Evolutionary conservation across 2,329 filamentous ascomycete genomes (phyloP).

Genomic region (Fusarium zealandicum): DNA sequence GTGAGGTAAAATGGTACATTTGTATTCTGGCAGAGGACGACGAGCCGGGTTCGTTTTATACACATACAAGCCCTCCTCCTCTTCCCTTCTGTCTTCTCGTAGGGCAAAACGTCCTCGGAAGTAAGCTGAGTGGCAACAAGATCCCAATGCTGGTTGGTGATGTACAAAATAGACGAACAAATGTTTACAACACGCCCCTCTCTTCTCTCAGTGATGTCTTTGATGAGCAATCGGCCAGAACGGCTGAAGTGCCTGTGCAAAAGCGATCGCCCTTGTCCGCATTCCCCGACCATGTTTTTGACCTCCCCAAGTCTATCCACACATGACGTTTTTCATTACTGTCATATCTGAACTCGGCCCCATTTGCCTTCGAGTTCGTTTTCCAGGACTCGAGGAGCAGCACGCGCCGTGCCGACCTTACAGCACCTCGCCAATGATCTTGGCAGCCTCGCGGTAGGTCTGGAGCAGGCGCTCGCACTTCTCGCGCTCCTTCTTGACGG

Average conservation of each 20-base stretch:
- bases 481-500: slow-evolving; percentile 95
- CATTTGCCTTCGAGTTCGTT: slow-evolving; percentile 11
- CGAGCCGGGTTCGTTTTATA: slow-evolving; percentile 40
- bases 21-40: slow-evolving; percentile 40
- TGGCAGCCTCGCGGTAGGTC: slow-evolving; percentile 96
- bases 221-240: slow-evolving; percentile 15
- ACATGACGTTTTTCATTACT: slow-evolving; percentile 29
- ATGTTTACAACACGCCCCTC: slow-evolving; percentile 35
- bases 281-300: slow-evolving; percentile 19
- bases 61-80: slow-evolving; percentile 37
- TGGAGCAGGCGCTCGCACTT: slow-evolving; percentile 96
- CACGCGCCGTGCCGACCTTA: slow-evolving; percentile 50
- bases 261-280: slow-evolving; percentile 27
- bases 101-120: slow-evolving; percentile 25
- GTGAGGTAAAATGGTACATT: slow-evolving; percentile 33
- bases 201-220: slow-evolving; percentile 7
- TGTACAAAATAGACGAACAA: slow-evolving; percentile 39
- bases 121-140: slow-evolving; percentile 33
- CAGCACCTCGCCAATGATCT: slow-evolving; percentile 96
- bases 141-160: slow-evolving; percentile 38
- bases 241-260: background rate
- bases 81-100: slow-evolving; percentile 23
- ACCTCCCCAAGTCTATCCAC: slow-evolving; percentile 31
- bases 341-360: slow-evolving; percentile 23
- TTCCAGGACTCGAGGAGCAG: slow-evolving; percentile 15